Base-by-base conservation (phyloP, 768 basidiomycete species). In the Lentinula sp. region DNA sequence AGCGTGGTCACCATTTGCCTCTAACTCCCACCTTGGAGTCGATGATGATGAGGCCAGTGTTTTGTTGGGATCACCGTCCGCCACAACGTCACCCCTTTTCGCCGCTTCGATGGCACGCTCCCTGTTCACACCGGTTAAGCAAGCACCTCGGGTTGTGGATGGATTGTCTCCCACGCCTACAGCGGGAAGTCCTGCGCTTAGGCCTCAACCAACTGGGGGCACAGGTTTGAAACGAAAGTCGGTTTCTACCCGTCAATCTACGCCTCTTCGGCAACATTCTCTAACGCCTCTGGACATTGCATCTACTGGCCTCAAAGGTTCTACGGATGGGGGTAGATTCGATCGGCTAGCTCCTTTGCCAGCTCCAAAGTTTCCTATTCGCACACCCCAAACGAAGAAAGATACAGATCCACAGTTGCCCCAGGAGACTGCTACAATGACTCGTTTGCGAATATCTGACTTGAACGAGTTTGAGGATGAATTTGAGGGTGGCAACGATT, bases 171-270 rank as follows among this genome's bases (percentile, higher is more conserved):
- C 73, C 37, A 57, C 68, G 41, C 62, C 70, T 32, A 46, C 63
- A 49, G 46, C 16, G 10, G 55, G 32, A 12, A 61, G 65, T 4
- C 67, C 73, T 4, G 65, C 68, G 6, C 53, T 70, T 46, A 49
- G 61, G 41, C 64, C 72, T 51, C 66, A 63, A 36, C 65, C 73
- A 50, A 72, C 71, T 12, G 66, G 77, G 41, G 77, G 79, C 12
- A 73, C 79, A 2, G 86, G 86, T 43, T 84, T 81, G 1, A 90
- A 90, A 70, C 85, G 88, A 67, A 90, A 89, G 69, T 85, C 85
- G 5, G 77, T 75, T 49, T 74, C 73, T 55, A 79, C 71, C 64
- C 67, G 61, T 41, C 76, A 75, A 57, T 75, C 76, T 46, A 89
- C 87, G 9, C 87, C 87, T 4, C 77, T 85, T 9, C 81, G 81